Percentiles rank a stretch among this genome's conserved stretches.
Evolutionary conservation across 2,329 filamentous ascomycete species (phyloP).

Genomic region (Metarhizium guizhouense): DNA sequence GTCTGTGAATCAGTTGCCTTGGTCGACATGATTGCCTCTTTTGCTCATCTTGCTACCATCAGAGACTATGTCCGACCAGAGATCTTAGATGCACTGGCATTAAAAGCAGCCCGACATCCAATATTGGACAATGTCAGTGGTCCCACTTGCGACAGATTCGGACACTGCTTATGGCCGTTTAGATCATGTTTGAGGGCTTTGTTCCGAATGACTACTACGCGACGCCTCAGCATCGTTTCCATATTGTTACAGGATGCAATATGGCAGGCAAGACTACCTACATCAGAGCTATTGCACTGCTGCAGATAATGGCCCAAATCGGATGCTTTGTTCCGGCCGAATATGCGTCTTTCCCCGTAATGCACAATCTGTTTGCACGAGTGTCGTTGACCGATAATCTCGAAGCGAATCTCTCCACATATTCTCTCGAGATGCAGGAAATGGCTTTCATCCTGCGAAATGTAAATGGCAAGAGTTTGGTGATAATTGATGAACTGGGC

Average conservation of each 20-base stretch:
- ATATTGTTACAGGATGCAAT: slow-evolving; percentile 92
- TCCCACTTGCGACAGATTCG: not conserved
- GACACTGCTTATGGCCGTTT: not conserved
- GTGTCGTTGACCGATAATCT: slow-evolving; percentile 81
- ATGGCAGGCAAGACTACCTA: slow-evolving; percentile 99
- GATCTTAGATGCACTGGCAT: slow-evolving; percentile 57
- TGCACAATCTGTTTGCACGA: slow-evolving; percentile 77
- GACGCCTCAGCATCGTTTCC: slow-evolving; percentile 70
- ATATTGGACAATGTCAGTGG: slow-evolving; percentile 57
- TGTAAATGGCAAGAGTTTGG: slow-evolving; percentile 65
- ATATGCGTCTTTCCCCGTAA: slow-evolving; percentile 72
- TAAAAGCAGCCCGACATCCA: slow-evolving; percentile 69
- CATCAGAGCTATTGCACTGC: slow-evolving; percentile 74
- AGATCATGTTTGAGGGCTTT: slow-evolving; percentile 58
- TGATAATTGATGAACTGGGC: slow-evolving; percentile 86
- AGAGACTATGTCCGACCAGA: slow-evolving; percentile 55
- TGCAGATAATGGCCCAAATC: slow-evolving; percentile 89
- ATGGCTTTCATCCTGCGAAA: slow-evolving; percentile 88
- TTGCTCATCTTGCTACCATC: slow-evolving; percentile 63
- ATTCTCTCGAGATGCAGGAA: slow-evolving; percentile 91
- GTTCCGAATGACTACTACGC: slow-evolving; percentile 89
- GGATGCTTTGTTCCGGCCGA: slow-evolving; percentile 83
- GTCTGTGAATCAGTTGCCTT: slow-evolving; percentile 80
- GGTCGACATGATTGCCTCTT: slow-evolving; percentile 75
- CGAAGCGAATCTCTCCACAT: slow-evolving; percentile 86